Evolutionary conservation across 164 flowering plant genomes (phyloP).

Genomic region (Berberis vulgaris): DNA sequence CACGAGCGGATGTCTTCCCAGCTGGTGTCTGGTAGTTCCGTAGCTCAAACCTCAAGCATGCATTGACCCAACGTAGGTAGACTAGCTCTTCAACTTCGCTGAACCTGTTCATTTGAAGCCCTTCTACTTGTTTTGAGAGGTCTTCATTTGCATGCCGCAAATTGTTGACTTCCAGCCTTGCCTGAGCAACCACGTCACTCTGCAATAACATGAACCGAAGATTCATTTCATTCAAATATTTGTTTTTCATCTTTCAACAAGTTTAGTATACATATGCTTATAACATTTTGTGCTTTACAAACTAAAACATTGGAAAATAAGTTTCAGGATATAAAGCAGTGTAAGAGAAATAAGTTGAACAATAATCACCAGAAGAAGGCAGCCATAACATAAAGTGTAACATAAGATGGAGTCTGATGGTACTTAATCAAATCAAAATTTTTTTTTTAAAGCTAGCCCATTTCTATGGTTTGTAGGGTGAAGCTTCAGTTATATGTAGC

Average conservation of each 20-base stretch:
- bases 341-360: no score
- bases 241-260: no score
- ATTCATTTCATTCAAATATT: neutral
- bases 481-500: no score
- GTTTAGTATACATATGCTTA: no score
- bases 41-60: slow-evolving; percentile 87
- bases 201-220: slow-evolving; percentile 21
- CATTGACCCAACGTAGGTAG: slow-evolving; percentile 97
- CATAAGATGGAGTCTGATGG: no score
- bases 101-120: slow-evolving; percentile 88
- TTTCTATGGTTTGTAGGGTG: no score
- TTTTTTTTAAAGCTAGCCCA: no score
- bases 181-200: slow-evolving; percentile 76
- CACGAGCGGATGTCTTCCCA: slow-evolving; percentile 85
- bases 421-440: no score
- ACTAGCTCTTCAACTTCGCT: slow-evolving; percentile 98
- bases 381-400: no score
- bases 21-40: slow-evolving; percentile 73
- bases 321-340: neutral
- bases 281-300: no score
- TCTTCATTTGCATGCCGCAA: slow-evolving; percentile 78
- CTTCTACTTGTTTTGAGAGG: slow-evolving; percentile 87
- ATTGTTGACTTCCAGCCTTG: slow-evolving; percentile 63
- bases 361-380: no score
- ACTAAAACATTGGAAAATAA: neutral